Conservation (phyloP, 2,329 filamentous ascomycete species). For the Fusarium aywerte region DNA sequence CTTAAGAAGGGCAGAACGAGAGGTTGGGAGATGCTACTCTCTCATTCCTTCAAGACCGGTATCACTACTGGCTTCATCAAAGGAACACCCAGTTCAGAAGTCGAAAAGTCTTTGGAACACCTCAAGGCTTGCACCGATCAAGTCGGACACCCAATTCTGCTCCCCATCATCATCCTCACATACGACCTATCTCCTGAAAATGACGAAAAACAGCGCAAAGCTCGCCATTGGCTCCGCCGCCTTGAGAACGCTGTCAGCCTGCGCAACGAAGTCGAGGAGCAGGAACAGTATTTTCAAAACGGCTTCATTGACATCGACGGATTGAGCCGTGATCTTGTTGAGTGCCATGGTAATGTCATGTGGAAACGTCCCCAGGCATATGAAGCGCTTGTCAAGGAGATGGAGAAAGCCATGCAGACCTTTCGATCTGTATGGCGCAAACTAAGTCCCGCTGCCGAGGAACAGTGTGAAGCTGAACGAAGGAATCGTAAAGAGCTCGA, state of each 20-base stretch:
- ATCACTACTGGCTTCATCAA: conserved; percentile 71
- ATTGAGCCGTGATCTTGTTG: conserved; percentile 70
- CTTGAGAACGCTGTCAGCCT: conserved; percentile 71
- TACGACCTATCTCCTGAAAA: conserved; percentile 66
- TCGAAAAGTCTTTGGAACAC: conserved; percentile 61
- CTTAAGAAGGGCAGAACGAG: conserved; percentile 71
- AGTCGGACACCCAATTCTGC: conserved; percentile 67
- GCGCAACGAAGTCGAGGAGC: conserved; percentile 68
- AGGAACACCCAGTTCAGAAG: conserved; percentile 67
- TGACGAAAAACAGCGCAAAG: conserved; percentile 71
- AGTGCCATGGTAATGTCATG: conserved; percentile 70
- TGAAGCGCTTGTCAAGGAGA: conserved; percentile 61
- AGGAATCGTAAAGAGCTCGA: conserved; percentile 51
- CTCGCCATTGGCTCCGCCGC: conserved; percentile 68
- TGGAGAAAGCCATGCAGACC: conserved; percentile 59
- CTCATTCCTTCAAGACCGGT: conserved; percentile 63
- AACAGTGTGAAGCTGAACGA: conserved; percentile 42
- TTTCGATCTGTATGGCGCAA: conserved; percentile 51
- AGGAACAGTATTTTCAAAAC: conserved; percentile 64
- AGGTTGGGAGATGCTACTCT: conserved; percentile 73
- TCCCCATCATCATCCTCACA: conserved; percentile 68
- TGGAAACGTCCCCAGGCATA: conserved; percentile 73
- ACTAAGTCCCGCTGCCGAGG: conserved; percentile 31
- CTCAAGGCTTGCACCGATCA: conserved; percentile 61
- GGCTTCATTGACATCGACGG: conserved; percentile 67